Evolutionary conservation across 2,329 filamentous ascomycete species (phyloP), one percentile per base, ranked within the genome.

Genomic region (Aspergillus arachidicola): DNA sequence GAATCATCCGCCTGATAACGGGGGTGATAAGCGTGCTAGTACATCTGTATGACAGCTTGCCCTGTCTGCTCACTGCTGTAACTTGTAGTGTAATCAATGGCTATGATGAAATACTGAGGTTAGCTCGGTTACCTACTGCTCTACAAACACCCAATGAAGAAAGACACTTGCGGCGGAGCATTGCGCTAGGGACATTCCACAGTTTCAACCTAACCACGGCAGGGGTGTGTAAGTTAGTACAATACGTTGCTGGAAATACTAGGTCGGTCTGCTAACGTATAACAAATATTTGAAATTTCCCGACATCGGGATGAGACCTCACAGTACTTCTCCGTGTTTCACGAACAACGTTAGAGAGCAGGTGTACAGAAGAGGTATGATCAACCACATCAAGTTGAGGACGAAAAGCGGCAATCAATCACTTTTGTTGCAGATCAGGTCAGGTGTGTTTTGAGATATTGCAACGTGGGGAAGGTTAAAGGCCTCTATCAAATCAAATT

Each of bases 381-480:
- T n/a, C n/a, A n/a, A 23, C 32, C 12, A 38, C 12, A 26, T 38
- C 21, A 38, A n/a, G 11, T 6, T 30, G 36, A 38, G 36, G 16
- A 19, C 3, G 7, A 26, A 41, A 10, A 9, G 26, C 26, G 21
- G 28, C 30, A 36, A 54, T 54, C 16, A 19, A 19, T 41, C 38
- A 41, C 19, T 36, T 36, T 21, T 36, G 10, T 54, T 54, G 50
- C 32, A 36, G 51, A 55, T 23, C 32, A 38, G 32, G 32, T 54
- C 51, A 54, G 30, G 32, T 26, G 51, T 26, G 32, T 55, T 38
- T 55, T 55, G 51, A 16, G 51, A 55, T 38, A 55, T 26, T 55
- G 30, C 34, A 55, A 36, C 30, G 51, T 55, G 51, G 51, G 21
- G 32, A 38, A 36, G 50, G n/a, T 30, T 32, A n/a, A 28, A 21